Conservation (phyloP, 306 rosid species). For the Mimosa pudica region DNA sequence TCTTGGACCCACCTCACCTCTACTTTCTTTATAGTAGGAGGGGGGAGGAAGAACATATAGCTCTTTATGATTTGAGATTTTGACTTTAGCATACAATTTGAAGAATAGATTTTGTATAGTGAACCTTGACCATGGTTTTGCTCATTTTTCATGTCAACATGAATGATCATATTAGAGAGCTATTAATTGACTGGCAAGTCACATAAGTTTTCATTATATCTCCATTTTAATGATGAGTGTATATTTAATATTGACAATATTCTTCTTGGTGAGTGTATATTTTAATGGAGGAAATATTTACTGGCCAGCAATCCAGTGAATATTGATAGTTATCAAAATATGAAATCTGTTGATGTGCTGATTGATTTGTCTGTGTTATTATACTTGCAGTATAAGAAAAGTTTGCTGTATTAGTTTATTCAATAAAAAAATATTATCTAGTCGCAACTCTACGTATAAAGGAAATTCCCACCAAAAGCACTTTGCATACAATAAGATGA, state of each 20-base stretch:
- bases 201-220: not conserved
- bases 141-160: no score
- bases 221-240: not conserved
- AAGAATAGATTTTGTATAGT: no score
- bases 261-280: not conserved
- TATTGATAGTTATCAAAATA: not conserved
- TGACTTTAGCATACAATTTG: no score
- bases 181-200: no score
- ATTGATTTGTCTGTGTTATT: conserved; percentile 31
- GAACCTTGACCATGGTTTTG: no score
- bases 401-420: conserved; percentile 9
- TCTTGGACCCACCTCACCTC: no score
- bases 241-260: not conserved
- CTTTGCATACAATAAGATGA: not conserved
- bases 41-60: no score
- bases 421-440: not conserved
- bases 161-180: not conserved
- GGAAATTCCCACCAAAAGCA: conserved; percentile 4
- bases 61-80: no score
- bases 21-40: no score
- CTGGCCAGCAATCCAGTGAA: not conserved
- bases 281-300: not conserved
- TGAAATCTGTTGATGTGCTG: conserved; percentile 9
- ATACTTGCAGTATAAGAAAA: conserved; percentile 27
- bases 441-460: not conserved